Evolutionary conservation across 768 basidiomycete genomes (phyloP).

Genomic region (Leucocoprinus birnbaumii): DNA sequence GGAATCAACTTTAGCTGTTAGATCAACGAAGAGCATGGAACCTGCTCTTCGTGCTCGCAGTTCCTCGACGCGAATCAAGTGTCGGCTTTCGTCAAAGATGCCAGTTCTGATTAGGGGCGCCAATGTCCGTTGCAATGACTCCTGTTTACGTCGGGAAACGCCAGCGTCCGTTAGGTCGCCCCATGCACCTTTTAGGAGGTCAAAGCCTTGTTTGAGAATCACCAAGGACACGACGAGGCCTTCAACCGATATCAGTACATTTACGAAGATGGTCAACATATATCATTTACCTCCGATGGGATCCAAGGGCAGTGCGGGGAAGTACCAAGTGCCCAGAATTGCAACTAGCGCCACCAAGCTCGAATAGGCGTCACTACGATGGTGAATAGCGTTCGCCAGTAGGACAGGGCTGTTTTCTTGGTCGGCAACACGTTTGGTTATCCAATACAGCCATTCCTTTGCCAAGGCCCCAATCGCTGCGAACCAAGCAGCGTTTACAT

Average conservation of each 20-base stretch:
- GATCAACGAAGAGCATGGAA: constrained; percentile 80
- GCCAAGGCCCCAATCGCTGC: constrained; percentile 74
- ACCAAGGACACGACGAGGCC: constrained; percentile 88
- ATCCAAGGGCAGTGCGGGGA: constrained; percentile 86
- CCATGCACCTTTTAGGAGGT: constrained; percentile 66
- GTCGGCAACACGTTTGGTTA: constrained; percentile 87
- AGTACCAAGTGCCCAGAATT: constrained; percentile 86
- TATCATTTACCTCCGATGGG: constrained; percentile 81
- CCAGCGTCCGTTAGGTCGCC: constrained; percentile 84
- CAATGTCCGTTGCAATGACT: constrained; percentile 52
- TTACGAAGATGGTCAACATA: constrained; percentile 5
- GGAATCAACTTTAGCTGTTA: constrained; percentile 69
- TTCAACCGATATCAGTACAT: constrained; percentile 21
- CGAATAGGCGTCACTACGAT: constrained; percentile 95
- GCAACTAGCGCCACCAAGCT: constrained; percentile 89
- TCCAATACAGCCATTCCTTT: constrained; percentile 93
- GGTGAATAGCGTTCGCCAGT: constrained; percentile 94
- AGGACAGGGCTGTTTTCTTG: constrained; percentile 90
- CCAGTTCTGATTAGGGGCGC: constrained; percentile 45
- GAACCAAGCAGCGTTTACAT: constrained; percentile 97
- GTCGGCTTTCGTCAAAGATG: constrained; percentile 14
- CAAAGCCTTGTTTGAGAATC: constrained; percentile 77
- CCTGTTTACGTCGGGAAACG: constrained; percentile 53
- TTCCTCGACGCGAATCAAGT: constrained; percentile 44
- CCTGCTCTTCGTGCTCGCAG: constrained; percentile 77